Evolutionary conservation across 78 protist species (phyloP), one percentile per base, ranked within the genome.

Genomic region (Protostelium mycophagum): DNA sequence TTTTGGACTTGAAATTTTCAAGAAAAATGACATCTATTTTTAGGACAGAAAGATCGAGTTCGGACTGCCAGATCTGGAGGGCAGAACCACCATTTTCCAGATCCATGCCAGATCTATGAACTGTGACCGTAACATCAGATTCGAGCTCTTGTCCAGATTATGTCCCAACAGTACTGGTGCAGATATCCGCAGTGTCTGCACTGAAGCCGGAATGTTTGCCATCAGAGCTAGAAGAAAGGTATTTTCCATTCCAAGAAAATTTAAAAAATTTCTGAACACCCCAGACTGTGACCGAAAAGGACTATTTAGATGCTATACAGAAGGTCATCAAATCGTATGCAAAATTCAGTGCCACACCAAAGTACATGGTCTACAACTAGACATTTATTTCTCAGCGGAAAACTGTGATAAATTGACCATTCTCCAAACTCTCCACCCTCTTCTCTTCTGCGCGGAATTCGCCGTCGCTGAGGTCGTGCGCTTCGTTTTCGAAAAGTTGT

Each of bases 241-340:
- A 36, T 23, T 28, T 10, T n/a, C 35, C 38, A 88, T 63, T 35
- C 38, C 36, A 28, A 34, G 16, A 31, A 38, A 36, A 35, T 1
- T 10, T 87, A 5, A 86, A 84, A 5, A 83, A 38, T 5, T 38
- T 90, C 0, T 88, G 34, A n/a, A 29, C 9, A 0, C 0, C 84
- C 35, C 91, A 91, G 96, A 95, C 93, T 0, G 98, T 98, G 28
- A 92, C 98, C 28, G 99, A 98, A 94, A 96, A 98, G 95, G 99
- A 99, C 94, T 96, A 99, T 88, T 88, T 99, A 36, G 99, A 98
- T 0, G 99, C 99, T 38, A 95, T 99, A 83, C 95, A 99, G 91
- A 99, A 99, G 96, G 99, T 99, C 88, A 96, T 99, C 97, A 99
- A 99, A 96, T 98, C 97, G 9, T 98, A 98, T 89, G 96, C 96